phyloP scores from a whole-genome alignment of 2,329 filamentous ascomycete genomes.

The Kalaharituber pfeilii region DNA sequence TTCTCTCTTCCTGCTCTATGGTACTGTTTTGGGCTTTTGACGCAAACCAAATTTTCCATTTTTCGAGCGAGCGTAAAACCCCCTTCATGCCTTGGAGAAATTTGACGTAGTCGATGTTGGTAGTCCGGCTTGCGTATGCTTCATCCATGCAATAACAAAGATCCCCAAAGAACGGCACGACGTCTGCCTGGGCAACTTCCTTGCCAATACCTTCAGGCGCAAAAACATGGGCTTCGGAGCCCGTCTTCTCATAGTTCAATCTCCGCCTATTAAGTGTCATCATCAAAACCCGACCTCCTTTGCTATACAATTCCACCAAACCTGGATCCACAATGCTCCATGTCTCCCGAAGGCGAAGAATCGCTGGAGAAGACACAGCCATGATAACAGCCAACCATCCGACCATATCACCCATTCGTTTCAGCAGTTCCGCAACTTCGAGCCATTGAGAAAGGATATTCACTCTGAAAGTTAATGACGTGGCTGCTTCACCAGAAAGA shows the following conservation, averaged over 20 bases:
- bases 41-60: constrained; percentile 14
- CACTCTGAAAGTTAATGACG: constrained; percentile 19
- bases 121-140: constrained; percentile 17
- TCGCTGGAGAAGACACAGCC: constrained; percentile 23
- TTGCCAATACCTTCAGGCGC: constrained; percentile 20
- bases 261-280: constrained; percentile 21
- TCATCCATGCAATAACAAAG: constrained; percentile 22
- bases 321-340: constrained; percentile 21
- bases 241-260: constrained; percentile 18
- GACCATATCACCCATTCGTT: constrained; percentile 22
- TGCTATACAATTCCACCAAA: constrained; percentile 18
- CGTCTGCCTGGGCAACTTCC: constrained; percentile 19
- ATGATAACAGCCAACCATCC: constrained; percentile 23
- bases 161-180: constrained; percentile 24
- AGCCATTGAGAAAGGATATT: constrained; percentile 22
- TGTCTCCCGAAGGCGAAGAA: constrained; percentile 23
- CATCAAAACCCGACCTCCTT: constrained; percentile 21
- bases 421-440: constrained; percentile 20
- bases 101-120: constrained; percentile 20
- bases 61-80: constrained; percentile 18
- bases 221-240: constrained; percentile 20
- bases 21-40: constrained; percentile 7
- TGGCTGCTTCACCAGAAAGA: constrained; percentile 20
- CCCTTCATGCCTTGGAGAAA: constrained; percentile 18
- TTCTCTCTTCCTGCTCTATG: constrained; percentile 12